Conservation (phyloP, 2,329 filamentous ascomycete species). For the Aureobasidium melanogenum region DNA sequence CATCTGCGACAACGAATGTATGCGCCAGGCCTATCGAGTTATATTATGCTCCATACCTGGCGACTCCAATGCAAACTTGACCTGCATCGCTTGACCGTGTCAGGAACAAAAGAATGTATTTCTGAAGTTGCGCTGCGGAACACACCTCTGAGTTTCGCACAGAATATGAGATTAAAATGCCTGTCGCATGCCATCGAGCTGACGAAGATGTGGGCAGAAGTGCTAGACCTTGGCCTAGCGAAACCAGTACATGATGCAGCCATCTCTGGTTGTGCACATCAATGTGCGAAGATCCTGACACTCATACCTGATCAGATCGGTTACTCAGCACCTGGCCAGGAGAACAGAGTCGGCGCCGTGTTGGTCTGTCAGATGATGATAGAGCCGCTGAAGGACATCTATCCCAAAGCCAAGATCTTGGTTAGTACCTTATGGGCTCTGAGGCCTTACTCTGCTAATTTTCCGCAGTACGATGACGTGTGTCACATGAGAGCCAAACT, state of each 20-base stretch:
- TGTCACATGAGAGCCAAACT: not conserved
- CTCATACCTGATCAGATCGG: not conserved
- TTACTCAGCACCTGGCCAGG: not conserved
- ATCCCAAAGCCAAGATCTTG: conserved; percentile 1
- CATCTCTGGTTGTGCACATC: conserved; percentile 5
- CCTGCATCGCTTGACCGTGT: not conserved
- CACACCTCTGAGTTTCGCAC: not conserved
- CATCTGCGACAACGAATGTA: not conserved
- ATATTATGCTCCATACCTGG: conserved; percentile 6
- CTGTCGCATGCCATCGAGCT: not conserved
- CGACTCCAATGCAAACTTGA: not conserved
- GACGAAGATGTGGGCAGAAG: conserved; percentile 8
- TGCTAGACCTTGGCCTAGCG: not conserved
- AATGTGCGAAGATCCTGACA: conserved; percentile 3
- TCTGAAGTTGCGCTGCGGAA: not conserved
- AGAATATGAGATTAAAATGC: not conserved
- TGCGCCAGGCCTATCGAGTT: not conserved
- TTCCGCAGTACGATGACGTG: not conserved
- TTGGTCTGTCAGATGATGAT: conserved; percentile 3
- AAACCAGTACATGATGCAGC: conserved; percentile 7
- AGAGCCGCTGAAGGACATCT: conserved; percentile 4
- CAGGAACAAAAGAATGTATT: not conserved
- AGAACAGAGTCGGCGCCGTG: not conserved
- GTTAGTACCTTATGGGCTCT: not conserved
- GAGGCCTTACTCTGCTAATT: not conserved